Percentiles rank a stretch among this genome's conserved stretches.
phyloP scores from a whole-genome alignment of 2,329 filamentous ascomycete species.

The Colletotrichum simmondsii region DNA sequence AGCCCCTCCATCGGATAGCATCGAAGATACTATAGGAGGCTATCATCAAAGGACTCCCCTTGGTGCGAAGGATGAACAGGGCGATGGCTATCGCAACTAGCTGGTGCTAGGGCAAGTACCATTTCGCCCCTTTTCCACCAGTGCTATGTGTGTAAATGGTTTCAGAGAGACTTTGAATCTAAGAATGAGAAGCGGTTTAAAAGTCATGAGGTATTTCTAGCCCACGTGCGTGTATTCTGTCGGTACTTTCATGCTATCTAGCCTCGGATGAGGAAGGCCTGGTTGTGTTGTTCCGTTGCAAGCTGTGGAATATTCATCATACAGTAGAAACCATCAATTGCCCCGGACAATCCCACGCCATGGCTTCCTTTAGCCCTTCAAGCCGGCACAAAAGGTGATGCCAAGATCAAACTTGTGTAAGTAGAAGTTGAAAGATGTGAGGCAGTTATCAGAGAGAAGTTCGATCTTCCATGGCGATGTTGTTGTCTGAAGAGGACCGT shows the following conservation, averaged over 20 bases:
- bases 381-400: too few species aligned
- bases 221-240: neutral
- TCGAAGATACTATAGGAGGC: rapidly evolving
- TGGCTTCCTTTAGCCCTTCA: too few species aligned
- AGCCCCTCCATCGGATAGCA: neutral
- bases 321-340: too few species aligned
- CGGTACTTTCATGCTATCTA: neutral
- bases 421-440: too few species aligned
- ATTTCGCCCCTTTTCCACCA: neutral
- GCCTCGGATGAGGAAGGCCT: neutral
- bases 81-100: neutral
- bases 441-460: rapidly evolving
- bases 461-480: too few species aligned
- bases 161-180: neutral
- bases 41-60: neutral
- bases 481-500: too few species aligned
- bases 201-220: neutral
- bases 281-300: too few species aligned
- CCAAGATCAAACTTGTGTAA: too few species aligned
- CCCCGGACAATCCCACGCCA: too few species aligned
- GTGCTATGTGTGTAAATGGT: neutral
- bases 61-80: neutral
- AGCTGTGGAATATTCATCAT: neutral
- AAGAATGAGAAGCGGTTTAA: neutral
- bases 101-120: neutral